Evolutionary conservation across 2,329 filamentous ascomycete genomes (phyloP).

Genomic region (Nigrospora osmanthi): DNA sequence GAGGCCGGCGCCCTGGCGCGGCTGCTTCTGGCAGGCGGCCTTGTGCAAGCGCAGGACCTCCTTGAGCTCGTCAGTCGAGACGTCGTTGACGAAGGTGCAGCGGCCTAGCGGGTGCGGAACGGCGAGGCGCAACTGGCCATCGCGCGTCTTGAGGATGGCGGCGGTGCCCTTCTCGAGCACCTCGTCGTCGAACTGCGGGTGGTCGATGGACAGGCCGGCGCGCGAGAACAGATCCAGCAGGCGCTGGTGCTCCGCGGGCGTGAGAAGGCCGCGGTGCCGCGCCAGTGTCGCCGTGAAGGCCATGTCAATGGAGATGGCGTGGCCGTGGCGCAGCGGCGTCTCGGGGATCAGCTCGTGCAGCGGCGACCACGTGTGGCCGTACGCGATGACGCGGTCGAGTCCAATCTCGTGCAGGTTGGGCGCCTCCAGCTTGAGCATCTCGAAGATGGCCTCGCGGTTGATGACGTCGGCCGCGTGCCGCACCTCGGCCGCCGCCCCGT

Average conservation of each 20-base stretch:
- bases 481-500: conserved; percentile 47
- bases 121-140: conserved; percentile 59
- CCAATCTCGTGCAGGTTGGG: conserved; percentile 69
- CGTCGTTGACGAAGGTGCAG: conserved; percentile 63
- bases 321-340: conserved; percentile 62
- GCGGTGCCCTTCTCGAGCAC: conserved; percentile 58
- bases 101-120: conserved; percentile 60
- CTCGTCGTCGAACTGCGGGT: conserved; percentile 57
- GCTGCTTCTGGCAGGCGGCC: conserved; percentile 52
- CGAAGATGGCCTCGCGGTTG: conserved; percentile 60
- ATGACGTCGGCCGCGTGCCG: conserved; percentile 54
- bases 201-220: conserved; percentile 64
- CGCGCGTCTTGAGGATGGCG: conserved; percentile 64
- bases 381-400: conserved; percentile 65
- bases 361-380: conserved; percentile 69
- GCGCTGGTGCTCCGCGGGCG: conserved; percentile 50
- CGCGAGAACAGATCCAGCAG: conserved; percentile 62
- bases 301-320: conserved; percentile 72
- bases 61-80: conserved; percentile 53
- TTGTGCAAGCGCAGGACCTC: conserved; percentile 56
- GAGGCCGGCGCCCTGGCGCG: conserved; percentile 55
- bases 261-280: conserved; percentile 52
- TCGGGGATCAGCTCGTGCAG: conserved; percentile 63
- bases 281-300: conserved; percentile 65
- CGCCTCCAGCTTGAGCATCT: conserved; percentile 68